Evolutionary conservation across 2,329 filamentous ascomycete species (phyloP).

Genomic region (Blastomyces percursus): DNA sequence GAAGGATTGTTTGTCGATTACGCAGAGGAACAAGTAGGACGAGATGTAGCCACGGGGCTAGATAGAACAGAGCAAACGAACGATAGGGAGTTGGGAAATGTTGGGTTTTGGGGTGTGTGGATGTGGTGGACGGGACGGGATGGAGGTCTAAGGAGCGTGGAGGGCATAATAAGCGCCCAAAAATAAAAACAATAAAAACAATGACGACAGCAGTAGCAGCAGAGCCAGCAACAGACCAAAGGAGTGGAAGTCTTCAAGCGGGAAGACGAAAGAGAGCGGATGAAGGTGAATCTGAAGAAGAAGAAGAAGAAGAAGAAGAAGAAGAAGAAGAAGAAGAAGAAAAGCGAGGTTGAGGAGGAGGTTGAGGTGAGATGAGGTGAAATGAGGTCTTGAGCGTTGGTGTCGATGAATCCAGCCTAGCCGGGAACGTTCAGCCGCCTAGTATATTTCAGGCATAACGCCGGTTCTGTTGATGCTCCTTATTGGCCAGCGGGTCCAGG

Average conservation of each 20-base stretch:
- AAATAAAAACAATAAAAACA: background rate
- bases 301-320: background rate
- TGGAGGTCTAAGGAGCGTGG: background rate
- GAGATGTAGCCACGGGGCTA: background rate
- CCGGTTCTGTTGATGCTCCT: background rate
- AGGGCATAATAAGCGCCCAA: too few relatives aligned
- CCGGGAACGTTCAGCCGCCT: background rate
- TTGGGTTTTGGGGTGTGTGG: background rate
- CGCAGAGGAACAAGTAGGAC: too few relatives aligned
- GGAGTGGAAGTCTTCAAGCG: slow-evolving; percentile 19
- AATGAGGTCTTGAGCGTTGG: background rate
- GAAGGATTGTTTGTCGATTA: background rate
- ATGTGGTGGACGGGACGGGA: too few relatives aligned
- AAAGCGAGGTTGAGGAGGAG: background rate
- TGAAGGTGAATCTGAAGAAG: background rate
- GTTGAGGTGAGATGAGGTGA: background rate
- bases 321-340: background rate
- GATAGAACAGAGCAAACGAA: slow-evolving; percentile 5
- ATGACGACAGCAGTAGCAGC: too few relatives aligned
- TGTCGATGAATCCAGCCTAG: background rate
- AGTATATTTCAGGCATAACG: background rate
- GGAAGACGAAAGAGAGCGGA: slow-evolving; percentile 15
- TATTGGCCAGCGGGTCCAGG: background rate
- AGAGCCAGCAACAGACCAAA: slow-evolving; percentile 11
- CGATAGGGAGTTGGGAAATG: slow-evolving; percentile 7